phyloP scores from a whole-genome alignment of 1,139 yeast species.

The Debaryomyces fabryi region DNA sequence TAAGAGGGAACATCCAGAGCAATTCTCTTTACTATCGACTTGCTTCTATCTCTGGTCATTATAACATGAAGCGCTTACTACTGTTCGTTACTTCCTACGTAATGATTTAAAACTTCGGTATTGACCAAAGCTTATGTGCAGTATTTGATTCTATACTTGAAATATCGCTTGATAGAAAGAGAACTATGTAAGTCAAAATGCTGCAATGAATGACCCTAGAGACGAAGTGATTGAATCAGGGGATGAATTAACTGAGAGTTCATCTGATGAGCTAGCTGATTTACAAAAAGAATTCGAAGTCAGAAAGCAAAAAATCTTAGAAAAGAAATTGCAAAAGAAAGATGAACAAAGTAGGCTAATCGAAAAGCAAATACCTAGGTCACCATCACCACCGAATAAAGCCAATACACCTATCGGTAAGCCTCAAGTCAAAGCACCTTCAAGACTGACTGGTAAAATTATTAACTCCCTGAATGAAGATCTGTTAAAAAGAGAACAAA shows the following conservation, averaged over 20 bases:
- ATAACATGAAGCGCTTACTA: not conserved
- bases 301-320: slow-evolving; percentile 20
- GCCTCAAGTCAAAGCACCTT: not conserved
- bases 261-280: slow-evolving; percentile 31
- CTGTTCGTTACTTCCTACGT: not conserved
- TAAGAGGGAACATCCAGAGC: slow-evolving; percentile 42
- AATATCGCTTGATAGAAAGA: not conserved
- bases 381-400: slow-evolving; percentile 9
- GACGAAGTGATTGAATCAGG: slow-evolving; percentile 22
- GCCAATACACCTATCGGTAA: not conserved
- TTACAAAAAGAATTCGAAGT: slow-evolving; percentile 33
- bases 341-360: not conserved
- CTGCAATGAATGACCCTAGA: slow-evolving; percentile 16
- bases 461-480: not conserved
- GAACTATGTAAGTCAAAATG: not conserved
- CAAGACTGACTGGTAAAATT: not conserved
- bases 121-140: slow-evolving; percentile 4
- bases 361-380: slow-evolving; percentile 6
- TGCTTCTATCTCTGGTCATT: slow-evolving; percentile 47
- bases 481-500: not conserved
- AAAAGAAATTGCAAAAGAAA: slow-evolving; percentile 17
- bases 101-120: not conserved
- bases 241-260: slow-evolving; percentile 30
- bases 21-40: slow-evolving; percentile 52
- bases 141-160: not conserved